Evolutionary conservation across 1,284 basidiomycete species (phyloP), one percentile per base, ranked within the genome.

Genomic region (Coniophora puteana): DNA sequence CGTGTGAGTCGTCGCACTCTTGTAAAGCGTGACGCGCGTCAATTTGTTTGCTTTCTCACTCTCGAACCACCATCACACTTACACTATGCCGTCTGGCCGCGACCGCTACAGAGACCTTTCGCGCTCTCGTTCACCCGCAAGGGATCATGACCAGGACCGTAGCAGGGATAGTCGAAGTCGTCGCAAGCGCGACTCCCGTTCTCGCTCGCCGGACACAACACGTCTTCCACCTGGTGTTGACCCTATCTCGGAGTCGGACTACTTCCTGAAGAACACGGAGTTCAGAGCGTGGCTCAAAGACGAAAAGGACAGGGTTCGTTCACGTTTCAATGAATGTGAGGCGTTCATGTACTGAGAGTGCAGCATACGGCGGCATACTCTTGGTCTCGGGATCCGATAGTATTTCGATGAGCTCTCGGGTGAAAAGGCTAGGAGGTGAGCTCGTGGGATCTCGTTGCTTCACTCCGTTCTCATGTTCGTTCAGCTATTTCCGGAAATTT

Each of bases 401-500:
- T 89, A 89, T 55, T 81, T 89, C 55, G 81, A 86, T 47, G 81
- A 87, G 46, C 68, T 89, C 37, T 77, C 81, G 11, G 78, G 86
- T 27, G 85, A 89, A 17, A 80, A 69, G 56, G 77, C 86, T 8
- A 71, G 83, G 53, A 86, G 78, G 84, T 86, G 60, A 56, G 76
- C 54, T 10, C 23, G 16, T n/a, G 11, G 27, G 14, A 36, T 36
- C 14, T 23, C 24, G 27, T 42, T 46, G 46, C 44, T n/a, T n/a
- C 31, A 6, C 6, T 13, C 48, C 47, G 39, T 51, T 63, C 48
- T 64, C 47, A 14, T 18, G 20, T 50, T 51, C 59, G 12, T 31
- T 26, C 57, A 88, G 86, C 54, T 89, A 89, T 57, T 90, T 90
- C 57, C 81, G 80, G 53, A 89, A 88, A 63, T 89, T 89, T 52